phyloP scores from a whole-genome alignment of 1,284 basidiomycete genomes.

The Boletus albobrunnescens region DNA sequence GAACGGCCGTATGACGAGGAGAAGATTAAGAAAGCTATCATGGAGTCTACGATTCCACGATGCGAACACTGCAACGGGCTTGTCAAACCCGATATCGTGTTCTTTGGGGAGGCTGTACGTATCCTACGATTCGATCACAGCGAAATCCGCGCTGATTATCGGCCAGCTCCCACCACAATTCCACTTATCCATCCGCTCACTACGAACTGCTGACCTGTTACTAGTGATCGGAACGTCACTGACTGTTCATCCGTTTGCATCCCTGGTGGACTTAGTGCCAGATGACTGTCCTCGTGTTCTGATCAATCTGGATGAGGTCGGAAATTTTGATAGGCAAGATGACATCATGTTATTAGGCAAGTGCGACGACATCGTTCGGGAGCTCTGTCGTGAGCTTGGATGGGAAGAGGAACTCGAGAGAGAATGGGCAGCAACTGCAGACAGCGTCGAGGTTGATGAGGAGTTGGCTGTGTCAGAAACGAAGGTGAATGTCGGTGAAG shows the following conservation, averaged over 20 bases:
- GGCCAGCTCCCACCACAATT: slow-evolving; percentile 59
- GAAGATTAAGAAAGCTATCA: slow-evolving; percentile 64
- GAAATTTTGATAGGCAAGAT: slow-evolving; percentile 48
- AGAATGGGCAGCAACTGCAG: slow-evolving; percentile 52
- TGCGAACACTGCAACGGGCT: slow-evolving; percentile 68
- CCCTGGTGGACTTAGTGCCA: slow-evolving; percentile 50
- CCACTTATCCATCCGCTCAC: slow-evolving; percentile 42
- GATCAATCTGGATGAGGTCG: slow-evolving; percentile 67
- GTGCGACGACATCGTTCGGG: slow-evolving; percentile 61
- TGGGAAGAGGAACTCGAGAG: slow-evolving; percentile 63
- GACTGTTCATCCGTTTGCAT: slow-evolving; percentile 74
- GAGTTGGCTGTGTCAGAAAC: slow-evolving; percentile 9
- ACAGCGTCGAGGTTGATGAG: slow-evolving; percentile 22
- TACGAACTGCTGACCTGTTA: slow-evolving; percentile 75
- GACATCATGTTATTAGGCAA: slow-evolving; percentile 64
- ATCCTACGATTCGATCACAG: background rate
- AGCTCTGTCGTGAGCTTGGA: slow-evolving; percentile 60
- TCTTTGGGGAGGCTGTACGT: slow-evolving; percentile 81
- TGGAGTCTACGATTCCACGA: slow-evolving; percentile 49
- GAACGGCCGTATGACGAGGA: slow-evolving; percentile 53
- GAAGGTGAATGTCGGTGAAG: slow-evolving; percentile 22
- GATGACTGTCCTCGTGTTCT: slow-evolving; percentile 51
- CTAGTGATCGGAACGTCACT: slow-evolving; percentile 92
- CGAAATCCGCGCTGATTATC: slow-evolving; percentile 4
- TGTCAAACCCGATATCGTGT: slow-evolving; percentile 93